Evolutionary conservation across 1,284 basidiomycete genomes (phyloP).

Genomic region (Cutaneotrichosporon cutaneum): DNA sequence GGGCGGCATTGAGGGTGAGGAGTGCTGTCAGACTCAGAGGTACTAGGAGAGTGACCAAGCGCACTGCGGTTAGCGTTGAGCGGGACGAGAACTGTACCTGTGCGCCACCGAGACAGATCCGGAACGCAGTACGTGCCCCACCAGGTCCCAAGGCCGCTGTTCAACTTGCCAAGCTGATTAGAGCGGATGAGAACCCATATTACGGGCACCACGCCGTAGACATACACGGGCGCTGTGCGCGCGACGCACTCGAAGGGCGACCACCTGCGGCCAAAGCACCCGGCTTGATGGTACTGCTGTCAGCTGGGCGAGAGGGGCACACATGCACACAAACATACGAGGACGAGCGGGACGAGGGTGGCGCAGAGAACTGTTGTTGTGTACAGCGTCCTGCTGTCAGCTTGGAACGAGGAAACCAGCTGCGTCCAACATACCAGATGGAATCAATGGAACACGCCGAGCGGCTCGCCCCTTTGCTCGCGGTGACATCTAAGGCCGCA

Average conservation of each 20-base stretch:
- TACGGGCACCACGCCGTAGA: conserved; percentile 1
- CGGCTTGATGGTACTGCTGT: background rate
- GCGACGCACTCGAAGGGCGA: background rate
- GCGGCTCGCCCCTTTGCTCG: background rate
- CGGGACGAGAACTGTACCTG: background rate
- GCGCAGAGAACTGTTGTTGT: background rate
- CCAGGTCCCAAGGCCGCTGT: conserved; percentile 3
- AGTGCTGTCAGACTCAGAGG: background rate
- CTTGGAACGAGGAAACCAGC: background rate
- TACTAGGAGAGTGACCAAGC: background rate
- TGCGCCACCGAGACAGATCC: background rate
- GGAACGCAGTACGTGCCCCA: conserved; percentile 11
- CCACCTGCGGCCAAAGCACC: background rate
- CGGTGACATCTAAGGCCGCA: background rate
- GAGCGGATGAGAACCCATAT: background rate
- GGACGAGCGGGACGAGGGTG: background rate
- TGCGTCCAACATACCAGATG: background rate
- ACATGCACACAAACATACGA: background rate
- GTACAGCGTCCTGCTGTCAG: conserved; percentile 2
- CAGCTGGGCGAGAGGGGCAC: background rate
- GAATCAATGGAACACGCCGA: background rate
- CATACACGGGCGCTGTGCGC: background rate
- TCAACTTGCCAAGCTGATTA: background rate
- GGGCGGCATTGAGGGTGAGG: background rate
- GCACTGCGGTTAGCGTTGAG: background rate